Evolutionary conservation across 164 flowering plant species (phyloP).

Genomic region (Sextonia rubra): DNA sequence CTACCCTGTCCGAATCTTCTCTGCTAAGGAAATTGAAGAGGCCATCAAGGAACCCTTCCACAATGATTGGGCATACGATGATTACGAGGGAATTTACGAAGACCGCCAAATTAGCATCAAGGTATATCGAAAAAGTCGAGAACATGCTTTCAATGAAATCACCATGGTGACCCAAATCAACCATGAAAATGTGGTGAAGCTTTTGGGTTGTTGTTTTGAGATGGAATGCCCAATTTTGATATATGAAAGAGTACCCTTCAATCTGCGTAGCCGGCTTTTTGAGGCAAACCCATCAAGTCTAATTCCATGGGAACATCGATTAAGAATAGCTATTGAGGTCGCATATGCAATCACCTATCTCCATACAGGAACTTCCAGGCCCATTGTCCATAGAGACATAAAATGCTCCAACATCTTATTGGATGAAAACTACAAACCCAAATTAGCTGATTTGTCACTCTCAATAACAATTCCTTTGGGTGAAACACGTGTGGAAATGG

Average conservation of each 20-base stretch:
- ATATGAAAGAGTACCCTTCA: neutral
- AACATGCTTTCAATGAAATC: neutral
- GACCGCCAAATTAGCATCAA: neutral
- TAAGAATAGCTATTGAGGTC: conserved; percentile 40
- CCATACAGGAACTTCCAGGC: conserved; percentile 39
- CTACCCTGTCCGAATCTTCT: too few species aligned
- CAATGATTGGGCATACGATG: too few species aligned
- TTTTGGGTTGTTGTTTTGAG: conserved; percentile 3
- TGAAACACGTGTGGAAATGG: neutral
- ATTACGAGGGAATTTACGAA: neutral
- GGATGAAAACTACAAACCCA: conserved; percentile 39
- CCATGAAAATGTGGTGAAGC: neutral
- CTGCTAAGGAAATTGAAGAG: too few species aligned
- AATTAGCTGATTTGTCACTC: conserved; percentile 30
- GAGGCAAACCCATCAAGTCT: conserved; percentile 9
- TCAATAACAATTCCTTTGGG: neutral
- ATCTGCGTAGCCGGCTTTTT: too few species aligned
- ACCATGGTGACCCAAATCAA: neutral
- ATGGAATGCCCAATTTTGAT: neutral
- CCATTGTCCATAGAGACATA: conserved; percentile 41
- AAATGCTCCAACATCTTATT: conserved; percentile 44
- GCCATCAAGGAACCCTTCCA: too few species aligned
- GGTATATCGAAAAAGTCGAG: too few species aligned
- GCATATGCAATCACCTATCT: conserved; percentile 44
- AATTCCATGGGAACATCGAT: conserved; percentile 37